Evolutionary conservation across 192 early-diverging fungal genomes (phyloP), one percentile per base, ranked within the genome.

Genomic region (Chytriomyces hyalinus): DNA sequence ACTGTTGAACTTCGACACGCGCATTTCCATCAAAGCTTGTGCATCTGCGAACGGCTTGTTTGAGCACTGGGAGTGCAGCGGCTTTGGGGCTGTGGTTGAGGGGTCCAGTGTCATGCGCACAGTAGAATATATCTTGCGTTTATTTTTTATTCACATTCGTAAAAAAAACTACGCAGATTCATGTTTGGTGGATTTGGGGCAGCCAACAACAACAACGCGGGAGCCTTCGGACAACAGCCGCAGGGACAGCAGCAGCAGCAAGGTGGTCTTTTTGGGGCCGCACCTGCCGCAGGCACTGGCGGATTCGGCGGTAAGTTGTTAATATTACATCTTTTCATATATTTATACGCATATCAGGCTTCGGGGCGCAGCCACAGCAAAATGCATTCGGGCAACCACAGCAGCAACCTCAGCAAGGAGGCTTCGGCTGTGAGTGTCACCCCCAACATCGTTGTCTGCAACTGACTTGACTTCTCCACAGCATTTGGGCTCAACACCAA

Each of bases 171-270:
- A 65, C 20, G 17, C 26, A 11, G 24, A 51, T 59, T 11, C n/a
- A 71, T 71, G 70, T 71, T 71, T 71, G 77, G 77, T 13, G 77
- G 68, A 24, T 80, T 80, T 48, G 78, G 78, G 5, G 36, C 36
- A 36, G 36, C 36, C 36, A 44, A 15, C 8, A 51, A 44, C 43
- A 50, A 24, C 9, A 44, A 24, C 45, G 63, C 63, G 0, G 72
- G 72, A 53, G 44, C 51, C 70, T 24, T 22, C 65, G 15, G 47
- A 24, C 28, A 65, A 57, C 68, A 49, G 9, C 43, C 65, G 66
- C 20, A 45, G 67, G 20, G 63, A 69, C 50, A 67, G 75, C 65
- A 61, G 60, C 57, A 51, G 59, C 76, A 46, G 45, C 80, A 66
- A 36, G 67, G 67, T 46, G 67, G 67, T n/a, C 44, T 68, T 17